Conservation (phyloP, 2,329 filamentous ascomycete species). For the Ceratocystis ficicola region DNA sequence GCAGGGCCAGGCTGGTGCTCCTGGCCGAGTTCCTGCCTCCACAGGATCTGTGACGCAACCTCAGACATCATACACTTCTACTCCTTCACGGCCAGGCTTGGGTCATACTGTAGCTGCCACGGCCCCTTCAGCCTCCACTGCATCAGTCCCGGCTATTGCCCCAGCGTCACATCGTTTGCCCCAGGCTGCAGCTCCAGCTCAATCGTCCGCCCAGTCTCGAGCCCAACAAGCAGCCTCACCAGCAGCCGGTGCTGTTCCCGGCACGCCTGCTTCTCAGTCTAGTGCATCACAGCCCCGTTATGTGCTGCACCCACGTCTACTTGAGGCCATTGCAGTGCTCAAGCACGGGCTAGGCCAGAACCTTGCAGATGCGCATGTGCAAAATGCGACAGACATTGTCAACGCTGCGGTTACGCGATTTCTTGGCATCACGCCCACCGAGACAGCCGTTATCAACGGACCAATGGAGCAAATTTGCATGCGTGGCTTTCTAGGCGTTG, state of each 20-base stretch:
- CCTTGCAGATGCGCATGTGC: conserved; percentile 34
- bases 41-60: conserved; percentile 3
- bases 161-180: background rate
- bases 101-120: conserved; percentile 6
- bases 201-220: background rate
- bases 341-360: conserved; percentile 38
- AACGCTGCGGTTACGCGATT: conserved; percentile 43
- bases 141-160: background rate
- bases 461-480: conserved; percentile 38
- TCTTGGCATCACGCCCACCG: conserved; percentile 35
- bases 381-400: conserved; percentile 37
- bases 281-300: conserved; percentile 25
- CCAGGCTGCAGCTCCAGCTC: conserved; percentile 1
- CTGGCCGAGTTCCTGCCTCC: conserved; percentile 10
- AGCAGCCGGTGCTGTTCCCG: conserved; percentile 11
- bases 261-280: conserved; percentile 15
- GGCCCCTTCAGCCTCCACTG: background rate
- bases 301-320: conserved; percentile 36
- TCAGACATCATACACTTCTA: conserved; percentile 12
- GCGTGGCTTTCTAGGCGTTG: conserved; percentile 34
- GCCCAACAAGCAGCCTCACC: conserved; percentile 19
- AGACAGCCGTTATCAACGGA: conserved; percentile 34
- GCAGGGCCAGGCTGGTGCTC: conserved; percentile 14
- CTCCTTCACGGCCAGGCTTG: conserved; percentile 4
- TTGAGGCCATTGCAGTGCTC: conserved; percentile 35